Conservation (phyloP, 805 yeast species). For the Candida ipomoeae region DNA sequence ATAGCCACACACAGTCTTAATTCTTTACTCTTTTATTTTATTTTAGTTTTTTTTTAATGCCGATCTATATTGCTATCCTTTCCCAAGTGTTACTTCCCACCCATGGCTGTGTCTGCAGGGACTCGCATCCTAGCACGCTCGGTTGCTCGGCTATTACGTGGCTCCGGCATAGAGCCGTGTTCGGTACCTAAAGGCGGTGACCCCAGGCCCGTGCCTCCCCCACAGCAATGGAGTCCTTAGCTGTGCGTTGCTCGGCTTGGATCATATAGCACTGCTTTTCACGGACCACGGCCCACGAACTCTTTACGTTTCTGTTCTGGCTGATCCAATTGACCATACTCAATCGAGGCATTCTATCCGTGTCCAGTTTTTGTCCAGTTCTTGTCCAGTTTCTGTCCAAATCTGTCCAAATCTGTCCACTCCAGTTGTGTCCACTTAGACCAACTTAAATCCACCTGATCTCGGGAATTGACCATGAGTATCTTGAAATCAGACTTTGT, state of each 20-base stretch:
- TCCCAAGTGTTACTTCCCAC: no score
- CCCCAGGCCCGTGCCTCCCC: conserved; percentile 1
- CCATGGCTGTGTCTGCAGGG: not conserved
- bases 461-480: conserved; percentile 9
- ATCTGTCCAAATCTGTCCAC: not conserved
- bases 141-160: not conserved
- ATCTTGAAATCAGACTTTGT: conserved; percentile 10
- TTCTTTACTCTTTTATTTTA: no score
- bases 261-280: no score
- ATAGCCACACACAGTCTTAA: no score
- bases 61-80: no score
- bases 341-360: not conserved
- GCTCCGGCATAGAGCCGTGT: not conserved
- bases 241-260: not conserved
- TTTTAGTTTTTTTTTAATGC: no score
- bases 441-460: not conserved
- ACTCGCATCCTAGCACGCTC: not conserved
- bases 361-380: not conserved
- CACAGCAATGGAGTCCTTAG: not conserved
- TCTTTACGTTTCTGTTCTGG: not conserved
- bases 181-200: not conserved
- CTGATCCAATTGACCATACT: no score
- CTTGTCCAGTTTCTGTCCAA: no score
- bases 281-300: not conserved
- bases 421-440: not conserved